Evolutionary conservation across 768 basidiomycete species (phyloP), one percentile per base, ranked within the genome.

Genomic region (Lentinula boryana): DNA sequence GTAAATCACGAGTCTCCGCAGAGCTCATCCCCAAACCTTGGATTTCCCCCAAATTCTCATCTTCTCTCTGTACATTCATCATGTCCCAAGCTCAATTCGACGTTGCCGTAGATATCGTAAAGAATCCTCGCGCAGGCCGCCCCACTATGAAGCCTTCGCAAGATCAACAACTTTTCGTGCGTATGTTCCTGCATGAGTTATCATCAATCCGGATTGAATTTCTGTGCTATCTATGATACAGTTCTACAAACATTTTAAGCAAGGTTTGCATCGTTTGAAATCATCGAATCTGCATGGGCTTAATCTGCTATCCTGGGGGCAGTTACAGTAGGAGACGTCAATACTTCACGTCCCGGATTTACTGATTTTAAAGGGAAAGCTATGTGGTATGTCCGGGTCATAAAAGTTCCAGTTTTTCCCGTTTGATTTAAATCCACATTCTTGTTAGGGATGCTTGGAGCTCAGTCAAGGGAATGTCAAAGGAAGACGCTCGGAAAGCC

Each of bases 191-290:
- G 23, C 23, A 21, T 31, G n/a, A 32, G 13, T 46, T 44, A 33
- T 49, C 51, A 48, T 59, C 27, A 60, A 18, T 51, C 10, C 46
- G 12, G 9, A 43, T 23, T 63, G 44, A 62, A 53, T 57, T 50
- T 52, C 62, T 63, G 23, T 62, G 63, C 61, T 63, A 12, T 61
- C 18, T 62, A 56, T 35, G 32, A 62, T 61, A 18, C 68, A 98
- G 95, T 97, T 97, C 81, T 99, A 98, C 80, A 82, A 80, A 66
- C 84, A 88, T 73, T 98, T 80, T 84, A 99, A 98, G 82, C 95
- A 96, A 81, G 93, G 93, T 89, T 58, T 49, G 72, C 58, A 54
- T 48, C 21, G 46, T 48, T 21, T 8, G 8, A 5, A 23, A 9
- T n/a, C 46, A 1, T 8, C 3, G 5, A 5, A 43, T n/a, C 0